Percentiles rank a stretch among this genome's conserved stretches.
phyloP scores from a whole-genome alignment of 441 rosid genomes.

The Caryocar brasiliense region DNA sequence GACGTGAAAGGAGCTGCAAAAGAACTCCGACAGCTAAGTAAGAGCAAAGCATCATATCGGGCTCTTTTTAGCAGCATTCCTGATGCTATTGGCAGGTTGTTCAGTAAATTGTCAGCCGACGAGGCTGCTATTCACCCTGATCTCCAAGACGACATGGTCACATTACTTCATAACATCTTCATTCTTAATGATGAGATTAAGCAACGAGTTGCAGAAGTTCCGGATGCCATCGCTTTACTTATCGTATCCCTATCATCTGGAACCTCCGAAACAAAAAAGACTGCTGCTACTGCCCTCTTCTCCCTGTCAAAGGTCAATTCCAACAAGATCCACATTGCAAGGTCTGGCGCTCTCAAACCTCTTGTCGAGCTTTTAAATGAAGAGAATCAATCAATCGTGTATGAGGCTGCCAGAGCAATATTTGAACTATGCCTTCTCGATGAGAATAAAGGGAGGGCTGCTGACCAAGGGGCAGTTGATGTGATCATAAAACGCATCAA shows the following conservation, averaged over 20 bases:
- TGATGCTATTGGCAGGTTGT: constrained; percentile 52
- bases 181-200: constrained; percentile 89
- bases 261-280: constrained; percentile 59
- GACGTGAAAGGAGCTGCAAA: constrained; percentile 72
- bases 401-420: constrained; percentile 82
- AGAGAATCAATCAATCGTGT: constrained; percentile 64
- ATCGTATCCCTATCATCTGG: constrained; percentile 59
- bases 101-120: constrained; percentile 38
- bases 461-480: constrained; percentile 63
- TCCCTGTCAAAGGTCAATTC: constrained; percentile 82
- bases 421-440: constrained; percentile 62
- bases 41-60: constrained; percentile 59
- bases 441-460: constrained; percentile 79
- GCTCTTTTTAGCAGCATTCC: constrained; percentile 62
- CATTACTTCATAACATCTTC: constrained; percentile 70
- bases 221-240: constrained; percentile 58
- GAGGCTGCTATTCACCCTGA: constrained; percentile 36
- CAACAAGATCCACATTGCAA: constrained; percentile 67
- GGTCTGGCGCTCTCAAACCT: constrained; percentile 63
- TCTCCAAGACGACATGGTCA: constrained; percentile 84
- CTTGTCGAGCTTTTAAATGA: constrained; percentile 67
- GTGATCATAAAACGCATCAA: constrained; percentile 59
- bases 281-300: constrained; percentile 87
- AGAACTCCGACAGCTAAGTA: constrained; percentile 68
- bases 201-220: constrained; percentile 76